Evolutionary conservation across 306 rosid species (phyloP), one percentile per base, ranked within the genome.

Genomic region (Lithocarpus polystachyus): DNA sequence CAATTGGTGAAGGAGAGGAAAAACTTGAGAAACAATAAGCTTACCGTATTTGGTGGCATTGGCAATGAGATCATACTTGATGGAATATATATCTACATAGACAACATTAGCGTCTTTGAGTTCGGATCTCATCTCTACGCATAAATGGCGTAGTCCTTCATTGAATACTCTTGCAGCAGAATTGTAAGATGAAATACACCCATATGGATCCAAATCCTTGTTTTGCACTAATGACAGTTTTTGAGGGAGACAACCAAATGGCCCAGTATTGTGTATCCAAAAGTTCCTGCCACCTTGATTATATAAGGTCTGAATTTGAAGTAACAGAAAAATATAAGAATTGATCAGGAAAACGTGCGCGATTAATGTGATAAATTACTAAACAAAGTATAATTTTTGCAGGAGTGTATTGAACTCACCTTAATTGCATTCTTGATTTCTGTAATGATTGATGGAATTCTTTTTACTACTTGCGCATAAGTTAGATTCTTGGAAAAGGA

Each of bases 251-350:
- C 99, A 95, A 35, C 98, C 99, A 57, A 91, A 75, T 6, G 99
- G 99, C 23, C 99, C 99, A 1, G 98, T 92, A 82, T 92, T 95
- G 85, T 95, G 99, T 70, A 95, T 55, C 98, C 99, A 95, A 82
- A 95, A 95, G 57, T 95, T 95, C 84, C 99, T 87, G 64, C 91
- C 99, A 43, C 99, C 99, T 76, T 83, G 77, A 51, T 89, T 86
- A 65, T 95, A 88, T 72, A 95, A 77, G 64, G 74, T 71, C 99
- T 95, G 85, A 81, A 87, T 24, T 64, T 71, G 19, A 3, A 4
- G 55, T 3, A 51, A 54, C 33, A 18, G 35, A 45, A 17, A 78
- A 2, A 19, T 54, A 71, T 37, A 10, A 56, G 22, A 0, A 9
- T 37, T 69, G 22, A 54, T 33, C 45, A 56, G 15, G 29, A 12